Evolutionary conservation across 192 early-diverging fungal species (phyloP).

Genomic region (Gonapodya sp.): DNA sequence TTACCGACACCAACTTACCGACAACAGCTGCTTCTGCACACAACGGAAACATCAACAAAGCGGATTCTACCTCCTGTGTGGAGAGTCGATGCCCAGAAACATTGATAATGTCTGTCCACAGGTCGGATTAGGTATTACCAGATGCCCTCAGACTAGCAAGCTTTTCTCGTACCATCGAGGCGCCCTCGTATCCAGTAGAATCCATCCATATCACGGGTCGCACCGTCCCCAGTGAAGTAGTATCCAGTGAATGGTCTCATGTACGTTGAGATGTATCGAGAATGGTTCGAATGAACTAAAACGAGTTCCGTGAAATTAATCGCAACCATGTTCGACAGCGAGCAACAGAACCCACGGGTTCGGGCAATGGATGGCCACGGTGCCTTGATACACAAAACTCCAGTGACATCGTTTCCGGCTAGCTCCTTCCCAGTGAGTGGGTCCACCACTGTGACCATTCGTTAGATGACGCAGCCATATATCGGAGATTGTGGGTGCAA

Average conservation of each 20-base stretch:
- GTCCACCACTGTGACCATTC: slow-evolving; percentile 51
- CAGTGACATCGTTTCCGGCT: slow-evolving; percentile 75
- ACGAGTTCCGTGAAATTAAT: too few species aligned
- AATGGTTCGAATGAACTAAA: slow-evolving; percentile 73
- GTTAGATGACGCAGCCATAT: background rate
- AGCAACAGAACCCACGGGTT: slow-evolving; percentile 57
- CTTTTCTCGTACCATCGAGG: slow-evolving; percentile 30
- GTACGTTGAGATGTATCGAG: slow-evolving; percentile 88
- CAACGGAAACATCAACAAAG: background rate
- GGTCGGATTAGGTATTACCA: background rate
- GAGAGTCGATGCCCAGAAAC: slow-evolving; percentile 89
- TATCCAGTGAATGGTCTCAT: slow-evolving; percentile 78
- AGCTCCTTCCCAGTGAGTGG: slow-evolving; percentile 75
- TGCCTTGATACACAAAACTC: slow-evolving; percentile 78
- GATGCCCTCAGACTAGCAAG: background rate
- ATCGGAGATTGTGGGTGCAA: background rate
- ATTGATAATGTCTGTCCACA: slow-evolving; percentile 77
- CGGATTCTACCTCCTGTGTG: slow-evolving; percentile 73
- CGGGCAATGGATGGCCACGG: slow-evolving; percentile 90
- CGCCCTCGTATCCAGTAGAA: slow-evolving; percentile 95
- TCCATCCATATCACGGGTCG: slow-evolving; percentile 80
- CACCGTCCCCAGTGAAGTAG: slow-evolving; percentile 98
- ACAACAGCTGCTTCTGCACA: slow-evolving; percentile 74
- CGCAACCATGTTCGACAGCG: too few species aligned
- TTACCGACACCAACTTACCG: too few species aligned